Evolutionary conservation across 495 filamentous ascomycete genomes (phyloP).

Genomic region (Emericellopsis terricola): DNA sequence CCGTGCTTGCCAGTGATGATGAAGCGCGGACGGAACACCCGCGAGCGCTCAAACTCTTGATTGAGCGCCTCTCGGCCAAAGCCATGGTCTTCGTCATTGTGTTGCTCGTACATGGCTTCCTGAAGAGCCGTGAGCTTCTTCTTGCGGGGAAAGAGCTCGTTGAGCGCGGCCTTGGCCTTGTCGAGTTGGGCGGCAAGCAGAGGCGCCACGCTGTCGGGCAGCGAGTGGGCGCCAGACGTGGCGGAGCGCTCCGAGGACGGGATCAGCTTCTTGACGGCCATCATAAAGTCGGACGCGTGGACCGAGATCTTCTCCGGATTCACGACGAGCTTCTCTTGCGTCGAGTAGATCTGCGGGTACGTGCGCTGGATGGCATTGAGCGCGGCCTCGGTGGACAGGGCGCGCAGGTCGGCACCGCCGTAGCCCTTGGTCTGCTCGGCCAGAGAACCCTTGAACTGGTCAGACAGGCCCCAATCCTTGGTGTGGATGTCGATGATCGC

Average conservation of each 20-base stretch:
- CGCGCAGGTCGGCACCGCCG: slow-evolving; percentile 84
- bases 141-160: slow-evolving; percentile 61
- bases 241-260: slow-evolving; percentile 84
- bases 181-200: slow-evolving; percentile 55
- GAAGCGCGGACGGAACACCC: slow-evolving; percentile 76
- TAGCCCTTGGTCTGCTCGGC: slow-evolving; percentile 88
- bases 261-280: slow-evolving; percentile 86
- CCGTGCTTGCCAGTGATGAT: slow-evolving; percentile 61
- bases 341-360: slow-evolving; percentile 90
- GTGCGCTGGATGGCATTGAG: slow-evolving; percentile 92
- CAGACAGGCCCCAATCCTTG: slow-evolving; percentile 71
- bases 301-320: slow-evolving; percentile 69
- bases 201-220: slow-evolving; percentile 65
- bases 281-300: slow-evolving; percentile 85
- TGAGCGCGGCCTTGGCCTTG: slow-evolving; percentile 44
- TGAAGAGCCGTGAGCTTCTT: slow-evolving; percentile 78
- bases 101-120: slow-evolving; percentile 86
- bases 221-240: slow-evolving; percentile 57
- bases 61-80: slow-evolving; percentile 74
- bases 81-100: slow-evolving; percentile 51
- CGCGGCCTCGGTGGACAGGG: slow-evolving; percentile 92
- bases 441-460: slow-evolving; percentile 62
- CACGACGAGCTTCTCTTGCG: slow-evolving; percentile 76
- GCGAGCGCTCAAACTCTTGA: slow-evolving; percentile 76
- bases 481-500: slow-evolving; percentile 92